phyloP scores from a whole-genome alignment of 2,329 filamentous ascomycete genomes.

The Calonectria pseudoreteaudii region DNA sequence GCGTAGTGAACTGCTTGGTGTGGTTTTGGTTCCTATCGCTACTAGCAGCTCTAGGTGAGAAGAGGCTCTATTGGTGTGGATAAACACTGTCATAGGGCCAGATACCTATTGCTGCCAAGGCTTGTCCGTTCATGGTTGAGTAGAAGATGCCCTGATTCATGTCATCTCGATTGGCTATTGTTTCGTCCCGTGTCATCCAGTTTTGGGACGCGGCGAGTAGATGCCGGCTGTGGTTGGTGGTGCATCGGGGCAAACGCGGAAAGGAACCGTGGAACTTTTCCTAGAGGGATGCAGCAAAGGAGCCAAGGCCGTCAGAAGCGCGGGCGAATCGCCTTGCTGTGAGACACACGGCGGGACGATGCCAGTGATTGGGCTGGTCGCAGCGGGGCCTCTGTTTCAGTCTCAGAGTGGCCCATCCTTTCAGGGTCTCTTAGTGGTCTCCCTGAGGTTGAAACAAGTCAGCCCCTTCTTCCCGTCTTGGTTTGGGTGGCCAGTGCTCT shows the following conservation, averaged over 20 bases:
- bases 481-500: slow-evolving; percentile 23
- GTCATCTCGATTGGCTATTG: background rate
- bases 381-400: slow-evolving; percentile 25
- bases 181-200: slow-evolving; percentile 16
- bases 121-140: background rate
- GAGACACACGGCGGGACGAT: slow-evolving; percentile 15
- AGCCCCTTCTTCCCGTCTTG: background rate
- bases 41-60: background rate
- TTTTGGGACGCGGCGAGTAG: slow-evolving; percentile 2
- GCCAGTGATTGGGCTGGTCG: slow-evolving; percentile 19
- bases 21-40: background rate
- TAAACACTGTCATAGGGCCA: background rate
- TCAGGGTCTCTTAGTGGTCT: slow-evolving; percentile 31
- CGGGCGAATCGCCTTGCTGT: slow-evolving; percentile 3
- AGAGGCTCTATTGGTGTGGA: background rate
- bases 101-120: background rate
- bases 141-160: background rate
- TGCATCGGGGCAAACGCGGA: background rate
- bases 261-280: background rate
- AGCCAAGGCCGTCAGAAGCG: background rate
- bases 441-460: slow-evolving; percentile 44
- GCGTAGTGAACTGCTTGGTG: background rate
- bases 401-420: slow-evolving; percentile 32
- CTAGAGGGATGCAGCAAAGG: background rate
- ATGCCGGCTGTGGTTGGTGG: background rate